Percentiles rank a stretch among this genome's conserved stretches.
Evolutionary conservation across 345 rosid genomes (phyloP).

Genomic region (Gynandropsis gynandra): DNA sequence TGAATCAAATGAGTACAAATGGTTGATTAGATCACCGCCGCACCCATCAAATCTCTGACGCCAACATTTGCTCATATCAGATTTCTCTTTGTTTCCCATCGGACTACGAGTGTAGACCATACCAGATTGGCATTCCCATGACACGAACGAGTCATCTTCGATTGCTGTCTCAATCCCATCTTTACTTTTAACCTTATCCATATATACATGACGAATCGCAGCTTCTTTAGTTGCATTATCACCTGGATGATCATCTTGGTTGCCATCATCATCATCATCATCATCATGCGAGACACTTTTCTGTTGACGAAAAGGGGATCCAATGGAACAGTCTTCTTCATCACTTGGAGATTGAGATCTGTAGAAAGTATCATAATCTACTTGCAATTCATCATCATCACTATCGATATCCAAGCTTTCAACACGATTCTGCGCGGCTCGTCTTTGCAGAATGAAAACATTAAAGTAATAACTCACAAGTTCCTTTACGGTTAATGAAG

Average conservation of each 20-base stretch:
- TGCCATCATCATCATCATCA: constrained; percentile 21
- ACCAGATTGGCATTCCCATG: constrained; percentile 43
- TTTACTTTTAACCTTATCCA: constrained; percentile 15
- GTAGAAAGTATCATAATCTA: constrained; percentile 16
- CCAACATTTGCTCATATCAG: constrained; percentile 1
- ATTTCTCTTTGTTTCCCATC: constrained; percentile 12
- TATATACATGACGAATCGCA: constrained; percentile 16
- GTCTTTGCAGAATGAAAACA: constrained; percentile 57
- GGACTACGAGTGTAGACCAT: constrained; percentile 17
- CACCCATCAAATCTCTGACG: constrained; percentile 31
- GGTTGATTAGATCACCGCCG: constrained; percentile 21
- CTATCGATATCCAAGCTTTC: constrained; percentile 47
- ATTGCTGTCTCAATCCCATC: constrained; percentile 16
- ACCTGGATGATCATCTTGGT: constrained; percentile 26
- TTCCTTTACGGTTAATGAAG: constrained; percentile 49
- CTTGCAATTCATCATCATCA: constrained; percentile 78
- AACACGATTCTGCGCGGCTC: constrained; percentile 67
- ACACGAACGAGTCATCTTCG: constrained; percentile 45
- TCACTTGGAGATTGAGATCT: constrained; percentile 28
- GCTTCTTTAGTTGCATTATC: constrained; percentile 3
- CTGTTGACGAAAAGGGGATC: constrained; percentile 26
- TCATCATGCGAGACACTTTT: constrained; percentile 21
- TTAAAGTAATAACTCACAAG: constrained; percentile 79
- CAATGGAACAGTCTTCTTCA: constrained; percentile 35
- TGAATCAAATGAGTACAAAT: constrained; percentile 30